Evolutionary conservation across 2,329 filamentous ascomycete species (phyloP), one percentile per base, ranked within the genome.

Genomic region (Aspergillus candidus): DNA sequence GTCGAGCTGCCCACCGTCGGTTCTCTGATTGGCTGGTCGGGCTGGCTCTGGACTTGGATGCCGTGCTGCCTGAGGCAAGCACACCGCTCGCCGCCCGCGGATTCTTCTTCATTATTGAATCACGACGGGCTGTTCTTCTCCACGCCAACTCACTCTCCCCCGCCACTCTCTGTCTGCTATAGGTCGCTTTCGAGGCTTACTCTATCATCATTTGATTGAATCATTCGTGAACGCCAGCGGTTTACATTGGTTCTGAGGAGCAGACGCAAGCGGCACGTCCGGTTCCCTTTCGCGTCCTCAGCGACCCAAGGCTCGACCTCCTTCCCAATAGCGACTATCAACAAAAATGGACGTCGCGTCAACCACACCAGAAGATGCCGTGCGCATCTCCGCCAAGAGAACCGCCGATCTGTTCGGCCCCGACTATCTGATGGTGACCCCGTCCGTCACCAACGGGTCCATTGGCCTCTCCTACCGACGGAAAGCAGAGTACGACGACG

Each of bases 401-500:
- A 73, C 72, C 7, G 63, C 66, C 39, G 67, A 72, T 32, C 65
- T 74, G 27, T 74, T 74, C 48, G 72, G 71, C 18, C 47, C 67
- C 32, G 70, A 73, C 51, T 74, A 72, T 48, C 61, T 71, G 32
- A 65, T 68, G 56, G 63, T 68, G 45, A 60, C 67, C 33, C 62
- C 71, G 18, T 69, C 72, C 27, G 68, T 72, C 31, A 56, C 57
- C 42, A 62, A 65, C 43, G 67, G 65, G 18, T 67, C 68, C 29
- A 70, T 72, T 48, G 65, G 67, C 29, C 56, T 68, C 17, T 72
- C 69, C 33, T 73, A 72, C 56, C 62, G 70, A 51, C 58, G 69
- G 46, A 71, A 69, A 61, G 61, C 60, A 44, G 89, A 96, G 71
- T 96, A 95, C 67, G 78, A 82, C 55, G 74, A 83, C 59, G 83